A percentile compares a stretch with the other conserved stretches of the same genome.
phyloP scores from a whole-genome alignment of 2,329 filamentous ascomycete genomes.

The Biscogniauxia marginata region DNA sequence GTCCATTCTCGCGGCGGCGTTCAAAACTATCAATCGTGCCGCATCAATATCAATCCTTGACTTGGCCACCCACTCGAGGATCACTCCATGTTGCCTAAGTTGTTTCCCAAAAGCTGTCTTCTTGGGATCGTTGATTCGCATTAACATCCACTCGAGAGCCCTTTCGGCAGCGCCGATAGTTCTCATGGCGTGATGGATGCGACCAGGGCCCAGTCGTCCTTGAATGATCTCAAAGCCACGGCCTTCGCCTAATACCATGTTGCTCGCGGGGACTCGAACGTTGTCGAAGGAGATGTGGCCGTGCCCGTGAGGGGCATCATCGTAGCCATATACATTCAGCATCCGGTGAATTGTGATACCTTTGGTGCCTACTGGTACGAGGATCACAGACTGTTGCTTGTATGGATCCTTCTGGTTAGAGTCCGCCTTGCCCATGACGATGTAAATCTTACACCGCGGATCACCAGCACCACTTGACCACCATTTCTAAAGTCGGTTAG shows the following conservation, averaged over 20 bases:
- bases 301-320: constrained; percentile 97
- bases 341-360: constrained; percentile 94
- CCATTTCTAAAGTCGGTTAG: constrained; percentile 72
- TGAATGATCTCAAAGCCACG: constrained; percentile 98
- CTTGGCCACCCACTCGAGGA: constrained; percentile 91
- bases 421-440: constrained; percentile 95
- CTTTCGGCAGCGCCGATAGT: constrained; percentile 87
- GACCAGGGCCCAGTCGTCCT: constrained; percentile 88
- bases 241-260: constrained; percentile 89
- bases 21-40: constrained; percentile 84
- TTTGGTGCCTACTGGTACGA: constrained; percentile 77
- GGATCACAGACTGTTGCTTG: constrained; percentile 87
- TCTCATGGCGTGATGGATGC: constrained; percentile 98
- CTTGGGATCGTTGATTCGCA: constrained; percentile 84
- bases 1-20: constrained; percentile 95
- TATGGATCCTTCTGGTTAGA: constrained; percentile 73
- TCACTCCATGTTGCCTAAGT: constrained; percentile 85
- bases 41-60: constrained; percentile 93
- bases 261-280: constrained; percentile 79
- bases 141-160: constrained; percentile 91
- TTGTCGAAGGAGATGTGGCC: constrained; percentile 88
- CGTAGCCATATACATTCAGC: constrained; percentile 91
- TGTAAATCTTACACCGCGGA: constrained; percentile 86
- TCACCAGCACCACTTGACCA: constrained; percentile 97
- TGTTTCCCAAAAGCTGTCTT: constrained; percentile 92